These are phyloP conservation scores for Vitis amurensis DNA, from an alignment of 164 flowering plant species.

Conservation along the genomic window DNA sequence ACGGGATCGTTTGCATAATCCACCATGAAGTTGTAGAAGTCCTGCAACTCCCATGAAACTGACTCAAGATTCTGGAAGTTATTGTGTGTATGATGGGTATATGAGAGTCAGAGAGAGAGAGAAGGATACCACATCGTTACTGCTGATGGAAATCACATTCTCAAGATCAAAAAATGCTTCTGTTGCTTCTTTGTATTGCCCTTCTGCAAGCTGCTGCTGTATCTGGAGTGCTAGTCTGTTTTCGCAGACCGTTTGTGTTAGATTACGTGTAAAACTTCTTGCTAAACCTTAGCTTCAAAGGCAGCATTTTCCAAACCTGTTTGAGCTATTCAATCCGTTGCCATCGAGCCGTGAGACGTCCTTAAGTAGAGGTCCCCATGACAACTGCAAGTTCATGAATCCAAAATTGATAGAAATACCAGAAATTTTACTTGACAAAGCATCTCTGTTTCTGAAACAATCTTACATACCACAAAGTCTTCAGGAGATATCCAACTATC, in stretches of 20 bases:
- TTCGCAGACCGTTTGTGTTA: neutral
- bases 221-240: slow-evolving; percentile 19
- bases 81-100: neutral
- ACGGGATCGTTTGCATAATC: slow-evolving; percentile 5
- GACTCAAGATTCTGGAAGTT: neutral
- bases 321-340: slow-evolving; percentile 10
- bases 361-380: slow-evolving; percentile 30
- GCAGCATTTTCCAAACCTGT: slow-evolving; percentile 8
- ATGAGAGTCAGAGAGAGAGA: neutral
- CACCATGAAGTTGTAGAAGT: slow-evolving; percentile 19
- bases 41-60: slow-evolving; percentile 11
- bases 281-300: too few relatives aligned
- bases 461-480: slow-evolving; percentile 20
- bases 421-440: too few relatives aligned
- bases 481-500: slow-evolving; percentile 22
- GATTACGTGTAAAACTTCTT: neutral
- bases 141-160: slow-evolving; percentile 3
- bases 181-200: slow-evolving; percentile 12
- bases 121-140: slow-evolving; percentile 21
- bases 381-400: slow-evolving; percentile 12
- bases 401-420: too few relatives aligned
- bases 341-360: slow-evolving; percentile 19
- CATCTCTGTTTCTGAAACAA: too few relatives aligned
- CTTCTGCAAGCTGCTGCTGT: slow-evolving; percentile 17
- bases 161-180: slow-evolving; percentile 2